Evolutionary conservation across 257 asterid genomes (phyloP).

Genomic region (Echium plantagineum): DNA sequence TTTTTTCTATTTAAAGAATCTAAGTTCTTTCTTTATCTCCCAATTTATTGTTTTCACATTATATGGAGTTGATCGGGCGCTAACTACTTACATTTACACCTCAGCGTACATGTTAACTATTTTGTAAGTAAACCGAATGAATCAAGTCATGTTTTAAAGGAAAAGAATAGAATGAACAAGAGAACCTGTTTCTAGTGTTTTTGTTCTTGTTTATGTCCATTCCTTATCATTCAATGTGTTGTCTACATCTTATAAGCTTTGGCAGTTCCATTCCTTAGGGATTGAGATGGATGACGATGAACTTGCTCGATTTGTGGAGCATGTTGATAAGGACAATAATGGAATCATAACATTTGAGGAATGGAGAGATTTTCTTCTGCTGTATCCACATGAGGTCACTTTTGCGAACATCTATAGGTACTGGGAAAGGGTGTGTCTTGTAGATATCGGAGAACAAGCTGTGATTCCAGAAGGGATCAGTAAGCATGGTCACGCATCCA

Average conservation of each 20-base stretch:
- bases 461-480: slow-evolving; percentile 93
- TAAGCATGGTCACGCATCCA: slow-evolving; percentile 69
- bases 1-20: background rate
- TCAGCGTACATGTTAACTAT: background rate
- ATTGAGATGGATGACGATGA: slow-evolving; percentile 83
- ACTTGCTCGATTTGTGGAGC: slow-evolving; percentile 94
- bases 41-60: background rate
- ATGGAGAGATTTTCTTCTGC: slow-evolving; percentile 94
- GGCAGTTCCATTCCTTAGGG: slow-evolving; percentile 76
- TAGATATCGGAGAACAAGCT: slow-evolving; percentile 92
- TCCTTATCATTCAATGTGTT: background rate
- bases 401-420: slow-evolving; percentile 78
- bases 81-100: background rate
- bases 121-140: background rate
- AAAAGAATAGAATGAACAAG: background rate
- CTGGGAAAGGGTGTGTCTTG: slow-evolving; percentile 89
- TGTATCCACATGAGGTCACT: slow-evolving; percentile 92
- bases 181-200: background rate
- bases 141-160: background rate
- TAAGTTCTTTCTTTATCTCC: background rate
- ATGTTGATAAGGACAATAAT: slow-evolving; percentile 84
- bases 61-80: background rate
- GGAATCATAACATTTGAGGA: slow-evolving; percentile 95
- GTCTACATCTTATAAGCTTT: slow-evolving; percentile 48
- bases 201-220: background rate